Evolutionary conservation across 2,329 filamentous ascomycete genomes (phyloP), one percentile per base, ranked within the genome.

Genomic region (Plectosphaerella plurivora): DNA sequence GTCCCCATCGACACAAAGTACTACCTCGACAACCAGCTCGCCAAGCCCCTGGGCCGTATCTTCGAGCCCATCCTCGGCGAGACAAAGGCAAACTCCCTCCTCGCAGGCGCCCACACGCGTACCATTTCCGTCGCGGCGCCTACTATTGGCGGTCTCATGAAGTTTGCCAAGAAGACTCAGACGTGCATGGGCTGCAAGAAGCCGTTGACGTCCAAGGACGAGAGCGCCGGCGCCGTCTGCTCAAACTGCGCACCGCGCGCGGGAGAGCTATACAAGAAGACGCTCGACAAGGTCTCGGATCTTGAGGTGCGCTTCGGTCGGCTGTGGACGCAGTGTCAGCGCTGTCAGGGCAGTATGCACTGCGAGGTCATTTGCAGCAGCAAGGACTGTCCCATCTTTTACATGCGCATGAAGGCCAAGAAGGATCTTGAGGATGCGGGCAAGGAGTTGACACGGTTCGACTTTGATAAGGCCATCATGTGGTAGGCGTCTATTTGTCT

Each of bases 371-470:
- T 99, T 61, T 99, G 94, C 75, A 92, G 88, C 57, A 93, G 88
- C 68, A 89, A 91, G 68, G 94, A 99, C 75, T 99, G 94, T 67
- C 94, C 94, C 1, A 99, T 99, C 64, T 99, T 99, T 71, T 99
- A 99, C 70, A 99, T 99, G 94, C 86, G 94, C 5, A 99, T 99
- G 94, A 99, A 99, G 79, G 93, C 93, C 33, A 96, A 97, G 81
- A 99, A 99, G 77, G 94, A 99, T 68, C 86, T 97, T 39, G 93
- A 97, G 70, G 94, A 99, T 73, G 87, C 87, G 2, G 91, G 92
- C 53, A 95, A 91, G 73, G 94, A 99, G 69, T 71, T 99, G 63
- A 82, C 82, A 61, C 78, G 94, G 61, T 99, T 99, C 71, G 94
- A 99, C 72, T 82, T 85, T 58, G 92, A 96, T 70, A 82, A 84